phyloP scores from a whole-genome alignment of 441 rosid species.

The Croton laevigatus region DNA sequence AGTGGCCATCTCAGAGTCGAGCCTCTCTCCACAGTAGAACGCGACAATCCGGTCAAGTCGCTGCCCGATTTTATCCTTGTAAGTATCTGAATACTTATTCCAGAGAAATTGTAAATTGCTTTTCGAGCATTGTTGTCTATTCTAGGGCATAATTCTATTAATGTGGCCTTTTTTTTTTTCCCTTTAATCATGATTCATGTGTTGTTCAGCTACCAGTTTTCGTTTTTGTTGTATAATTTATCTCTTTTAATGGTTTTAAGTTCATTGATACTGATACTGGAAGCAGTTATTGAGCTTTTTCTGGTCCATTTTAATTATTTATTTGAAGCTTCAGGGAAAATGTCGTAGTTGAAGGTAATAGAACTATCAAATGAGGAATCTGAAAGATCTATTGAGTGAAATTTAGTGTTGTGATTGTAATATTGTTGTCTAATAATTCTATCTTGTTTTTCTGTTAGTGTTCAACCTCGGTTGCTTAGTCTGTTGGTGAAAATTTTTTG shows the following conservation, averaged over 20 bases:
- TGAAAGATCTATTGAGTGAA: not conserved
- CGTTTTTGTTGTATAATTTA: not conserved
- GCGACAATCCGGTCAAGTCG: constrained; percentile 58
- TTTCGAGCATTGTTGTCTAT: not conserved
- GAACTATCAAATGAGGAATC: not conserved
- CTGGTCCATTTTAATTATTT: not conserved
- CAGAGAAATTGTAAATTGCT: not conserved
- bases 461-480: not conserved
- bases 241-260: not conserved
- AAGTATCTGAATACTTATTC: constrained; percentile 22
- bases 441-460: not conserved
- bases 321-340: not conserved
- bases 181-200: not conserved
- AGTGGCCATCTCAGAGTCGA: constrained; percentile 89
- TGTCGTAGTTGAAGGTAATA: not conserved
- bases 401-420: not conserved
- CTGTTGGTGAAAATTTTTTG: not conserved
- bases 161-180: not conserved
- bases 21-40: constrained; percentile 74
- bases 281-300: not conserved
- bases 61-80: constrained; percentile 87
- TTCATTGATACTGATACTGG: not conserved
- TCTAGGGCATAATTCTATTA: constrained; percentile 1
- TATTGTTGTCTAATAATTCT: not conserved
- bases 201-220: not conserved